Evolutionary conservation across 1,139 yeast species (phyloP), one percentile per base, ranked within the genome.

Genomic region (Zygosaccharomyces sapae): DNA sequence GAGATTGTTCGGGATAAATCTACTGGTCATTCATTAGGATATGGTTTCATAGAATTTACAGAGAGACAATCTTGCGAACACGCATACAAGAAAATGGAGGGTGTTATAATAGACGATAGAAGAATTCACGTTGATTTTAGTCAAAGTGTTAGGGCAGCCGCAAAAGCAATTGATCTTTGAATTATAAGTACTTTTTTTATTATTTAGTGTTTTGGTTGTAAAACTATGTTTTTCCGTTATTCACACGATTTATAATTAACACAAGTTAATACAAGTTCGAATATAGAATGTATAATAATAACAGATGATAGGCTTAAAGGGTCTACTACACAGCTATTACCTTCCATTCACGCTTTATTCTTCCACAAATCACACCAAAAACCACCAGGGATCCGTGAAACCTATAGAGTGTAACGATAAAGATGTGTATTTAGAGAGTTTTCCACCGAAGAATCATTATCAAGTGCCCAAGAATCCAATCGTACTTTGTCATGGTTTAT

Each of bases 401-500:
- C 19, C 22, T 6, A 19, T 13, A 5, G 35, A 29, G 10, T 18
- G 20, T 10, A 24, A 22, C 22, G 13, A 45, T 4, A 39, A 25
- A 5, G 27, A 31, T 12, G 29, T 41, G 3, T 36, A 43, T 18
- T 38, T 42, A 31, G 38, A 35, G 4, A 40, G 41, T 27, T 38
- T 49, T n/a, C 55, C 56, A 5, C 40, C 58, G 5, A 56, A 50
- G 44, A 57, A 65, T 1, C 41, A 62, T 4, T 70, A 70, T 46
- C 56, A 55, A 10, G 66, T 73, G 0, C 78, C 80, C 0, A 70
- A 71, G 52, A 61, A 74, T 60, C 95, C 96, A 0, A 76, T 87
- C 2, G 85, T 87, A 0, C 66, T 87, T 31, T 87, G 96, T 56
- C 96, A 87, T 69, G 96, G 96, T 0, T 73, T 87, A 34, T 79